These are phyloP conservation scores for Lodderomyces metapsilosis DNA, from an alignment of 1,139 yeast genomes.

Conservation along the genomic window DNA sequence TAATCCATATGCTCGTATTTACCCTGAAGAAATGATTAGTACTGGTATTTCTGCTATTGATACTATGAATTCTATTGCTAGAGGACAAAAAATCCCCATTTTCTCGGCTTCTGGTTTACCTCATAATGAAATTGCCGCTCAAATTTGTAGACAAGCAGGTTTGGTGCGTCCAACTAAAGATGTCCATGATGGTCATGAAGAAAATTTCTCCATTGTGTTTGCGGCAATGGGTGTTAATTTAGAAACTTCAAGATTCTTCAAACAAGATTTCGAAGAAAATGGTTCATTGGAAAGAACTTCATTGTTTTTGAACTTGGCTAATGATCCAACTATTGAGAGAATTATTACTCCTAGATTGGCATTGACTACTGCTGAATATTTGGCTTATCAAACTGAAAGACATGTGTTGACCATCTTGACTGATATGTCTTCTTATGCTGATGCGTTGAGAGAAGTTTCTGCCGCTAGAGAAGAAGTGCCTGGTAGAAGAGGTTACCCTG, in stretches of 20 bases:
- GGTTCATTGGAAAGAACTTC: slow-evolving; percentile 98
- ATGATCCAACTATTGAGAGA: slow-evolving; percentile 99
- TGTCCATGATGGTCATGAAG: slow-evolving; percentile 99
- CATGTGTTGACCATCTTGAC: slow-evolving; percentile 97
- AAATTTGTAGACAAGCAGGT: slow-evolving; percentile 99
- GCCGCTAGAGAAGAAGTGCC: slow-evolving; percentile 99
- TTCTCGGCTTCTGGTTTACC: slow-evolving; percentile 99
- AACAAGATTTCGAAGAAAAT: slow-evolving; percentile 98
- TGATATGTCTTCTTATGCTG: slow-evolving; percentile 99
- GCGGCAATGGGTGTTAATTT: slow-evolving; percentile 75
- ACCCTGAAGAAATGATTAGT: slow-evolving; percentile 99
- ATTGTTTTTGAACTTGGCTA: slow-evolving; percentile 93
- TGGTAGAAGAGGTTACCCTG: slow-evolving; percentile 99
- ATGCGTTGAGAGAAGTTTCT: slow-evolving; percentile 98
- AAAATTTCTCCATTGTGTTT: slow-evolving; percentile 95
- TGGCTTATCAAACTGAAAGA: slow-evolving; percentile 98
- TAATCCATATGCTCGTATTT: slow-evolving; percentile 95
- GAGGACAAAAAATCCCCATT: slow-evolving; percentile 99
- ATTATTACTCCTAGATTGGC: slow-evolving; percentile 99
- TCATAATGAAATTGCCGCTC: slow-evolving; percentile 99
- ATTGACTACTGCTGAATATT: slow-evolving; percentile 96
- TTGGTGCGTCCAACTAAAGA: slow-evolving; percentile 98
- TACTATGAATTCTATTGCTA: slow-evolving; percentile 98
- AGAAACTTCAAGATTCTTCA: slow-evolving; percentile 57
- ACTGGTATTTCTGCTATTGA: slow-evolving; percentile 98